Conservation (phyloP, 495 filamentous ascomycete genomes). For the Penicillium chermesinum region DNA sequence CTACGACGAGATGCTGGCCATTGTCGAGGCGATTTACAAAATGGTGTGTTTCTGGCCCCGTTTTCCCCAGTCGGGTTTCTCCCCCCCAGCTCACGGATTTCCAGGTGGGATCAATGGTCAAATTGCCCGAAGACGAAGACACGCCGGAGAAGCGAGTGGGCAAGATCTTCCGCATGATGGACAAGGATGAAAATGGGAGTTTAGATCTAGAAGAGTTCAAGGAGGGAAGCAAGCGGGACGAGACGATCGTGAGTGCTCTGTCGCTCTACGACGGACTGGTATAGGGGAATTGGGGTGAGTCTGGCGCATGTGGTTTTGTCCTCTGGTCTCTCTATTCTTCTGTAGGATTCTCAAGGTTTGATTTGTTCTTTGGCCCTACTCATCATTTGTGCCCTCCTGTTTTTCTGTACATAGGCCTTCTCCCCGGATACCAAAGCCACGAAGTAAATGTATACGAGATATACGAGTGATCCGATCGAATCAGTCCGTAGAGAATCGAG, state of each 20-base stretch:
- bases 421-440: not conserved
- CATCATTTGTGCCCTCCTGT: too few species aligned
- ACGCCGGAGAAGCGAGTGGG: conserved; percentile 96
- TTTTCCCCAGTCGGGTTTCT: too few species aligned
- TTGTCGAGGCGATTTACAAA: conserved; percentile 99
- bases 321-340: conserved; percentile 1
- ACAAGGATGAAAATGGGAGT: conserved; percentile 97
- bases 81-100: conserved; percentile 9
- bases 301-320: conserved; percentile 1
- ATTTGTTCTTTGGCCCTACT: not conserved
- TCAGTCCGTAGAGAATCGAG: not conserved
- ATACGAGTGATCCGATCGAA: too few species aligned
- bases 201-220: conserved; percentile 96
- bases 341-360: not conserved
- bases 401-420: not conserved
- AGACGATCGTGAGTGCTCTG: conserved; percentile 97
- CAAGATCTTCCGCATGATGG: conserved; percentile 99
- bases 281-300: conserved; percentile 32
- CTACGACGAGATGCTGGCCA: conserved; percentile 97
- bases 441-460: too few species aligned
- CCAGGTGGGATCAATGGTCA: conserved; percentile 98
- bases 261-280: conserved; percentile 96
- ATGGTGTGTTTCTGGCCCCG: conserved; percentile 89
- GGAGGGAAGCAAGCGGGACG: conserved; percentile 95
- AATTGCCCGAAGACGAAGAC: conserved; percentile 96